Percentiles rank a stretch among this genome's conserved stretches.
Conservation (phyloP, 2,329 filamentous ascomycete species). For the Claviceps sp. region DNA sequence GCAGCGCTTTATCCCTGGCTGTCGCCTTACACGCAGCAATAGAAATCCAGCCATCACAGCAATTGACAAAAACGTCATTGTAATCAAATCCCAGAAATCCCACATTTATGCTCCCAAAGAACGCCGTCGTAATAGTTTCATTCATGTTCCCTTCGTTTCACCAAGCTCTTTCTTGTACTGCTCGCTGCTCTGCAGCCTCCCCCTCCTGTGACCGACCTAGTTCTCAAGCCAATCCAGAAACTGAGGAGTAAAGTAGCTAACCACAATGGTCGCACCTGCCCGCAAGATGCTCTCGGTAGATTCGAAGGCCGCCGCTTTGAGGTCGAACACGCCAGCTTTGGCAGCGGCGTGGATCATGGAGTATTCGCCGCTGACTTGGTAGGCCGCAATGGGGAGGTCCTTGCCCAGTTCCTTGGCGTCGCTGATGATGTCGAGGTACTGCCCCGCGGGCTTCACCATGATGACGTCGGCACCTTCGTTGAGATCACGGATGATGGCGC, state of each 20-base stretch:
- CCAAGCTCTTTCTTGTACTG: background rate
- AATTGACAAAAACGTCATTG: background rate
- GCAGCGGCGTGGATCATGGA: slow-evolving; percentile 96
- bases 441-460: slow-evolving; percentile 96
- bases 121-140: background rate
- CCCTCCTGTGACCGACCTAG: slow-evolving; percentile 15
- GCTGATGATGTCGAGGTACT: slow-evolving; percentile 94
- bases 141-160: background rate
- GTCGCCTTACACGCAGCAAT: background rate
- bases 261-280: slow-evolving; percentile 83
- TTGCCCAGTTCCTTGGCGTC: slow-evolving; percentile 90
- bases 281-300: slow-evolving; percentile 85
- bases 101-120: background rate
- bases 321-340: slow-evolving; percentile 90
- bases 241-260: slow-evolving; percentile 88
- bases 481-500: slow-evolving; percentile 83
- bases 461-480: slow-evolving; percentile 92
- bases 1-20: background rate
- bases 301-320: slow-evolving; percentile 91
- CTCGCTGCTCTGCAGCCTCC: background rate
- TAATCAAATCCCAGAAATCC: background rate
- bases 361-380: slow-evolving; percentile 94
- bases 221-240: slow-evolving; percentile 54
- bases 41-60: background rate
- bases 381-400: slow-evolving; percentile 86